phyloP scores from a whole-genome alignment of 2,329 filamentous ascomycete species.

The Elsinoe ampelina region DNA sequence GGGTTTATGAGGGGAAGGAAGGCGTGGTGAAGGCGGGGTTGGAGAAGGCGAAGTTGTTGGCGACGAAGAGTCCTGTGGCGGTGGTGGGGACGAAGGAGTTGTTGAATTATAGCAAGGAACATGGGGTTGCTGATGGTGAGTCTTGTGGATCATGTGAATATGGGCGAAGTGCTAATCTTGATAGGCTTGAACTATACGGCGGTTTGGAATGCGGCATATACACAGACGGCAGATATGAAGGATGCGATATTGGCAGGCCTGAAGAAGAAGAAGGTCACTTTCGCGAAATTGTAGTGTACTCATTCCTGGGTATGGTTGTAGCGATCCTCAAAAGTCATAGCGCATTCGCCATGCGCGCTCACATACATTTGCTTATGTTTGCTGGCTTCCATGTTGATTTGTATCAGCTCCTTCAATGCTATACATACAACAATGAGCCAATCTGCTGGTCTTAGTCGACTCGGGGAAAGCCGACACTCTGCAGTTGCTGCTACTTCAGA shows the following conservation, averaged over 20 bases:
- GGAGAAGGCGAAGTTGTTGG: conserved; percentile 55
- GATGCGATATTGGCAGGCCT: conserved; percentile 66
- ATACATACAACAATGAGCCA: background rate
- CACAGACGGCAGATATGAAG: conserved; percentile 72
- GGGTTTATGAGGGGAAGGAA: conserved; percentile 52
- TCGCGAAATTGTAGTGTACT: conserved; percentile 62
- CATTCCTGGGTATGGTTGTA: background rate
- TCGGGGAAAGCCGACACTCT: no score
- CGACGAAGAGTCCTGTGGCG: conserved; percentile 76
- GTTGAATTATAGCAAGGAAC: conserved; percentile 71
- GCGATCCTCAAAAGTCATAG: no score
- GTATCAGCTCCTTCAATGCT: background rate
- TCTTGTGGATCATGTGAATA: conserved; percentile 17
- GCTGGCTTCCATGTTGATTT: background rate
- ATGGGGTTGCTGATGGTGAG: conserved; percentile 65
- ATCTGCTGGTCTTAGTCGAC: background rate
- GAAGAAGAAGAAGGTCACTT: conserved; percentile 68
- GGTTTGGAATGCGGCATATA: conserved; percentile 75
- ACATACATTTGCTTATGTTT: background rate
- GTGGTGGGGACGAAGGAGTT: conserved; percentile 83
- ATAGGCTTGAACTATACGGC: conserved; percentile 68
- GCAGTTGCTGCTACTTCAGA: conserved; percentile 3
- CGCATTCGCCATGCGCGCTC: background rate
- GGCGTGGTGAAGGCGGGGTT: conserved; percentile 54
- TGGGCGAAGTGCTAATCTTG: background rate